These are phyloP conservation scores for Backusella circina DNA, from an alignment of 192 early-diverging fungal genomes.

Conservation along the genomic window DNA sequence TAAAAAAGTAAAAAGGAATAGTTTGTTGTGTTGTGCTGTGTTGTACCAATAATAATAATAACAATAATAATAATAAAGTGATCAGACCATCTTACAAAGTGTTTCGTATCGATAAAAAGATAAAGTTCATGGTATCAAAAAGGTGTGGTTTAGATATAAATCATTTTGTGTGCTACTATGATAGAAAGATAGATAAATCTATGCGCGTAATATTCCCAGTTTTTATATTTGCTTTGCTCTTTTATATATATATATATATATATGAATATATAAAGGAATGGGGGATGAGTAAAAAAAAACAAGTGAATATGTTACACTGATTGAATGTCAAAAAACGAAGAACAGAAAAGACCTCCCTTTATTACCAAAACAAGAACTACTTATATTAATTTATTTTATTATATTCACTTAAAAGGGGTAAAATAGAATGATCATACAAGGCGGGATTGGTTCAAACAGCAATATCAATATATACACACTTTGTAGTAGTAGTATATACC, in stretches of 20 bases:
- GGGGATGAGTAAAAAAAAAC: neutral
- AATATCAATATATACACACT: neutral
- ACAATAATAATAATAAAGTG: neutral
- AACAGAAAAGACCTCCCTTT: neutral
- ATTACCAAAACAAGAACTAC: neutral
- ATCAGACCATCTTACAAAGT: conserved; percentile 1
- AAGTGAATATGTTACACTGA: neutral
- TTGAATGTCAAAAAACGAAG: conserved; percentile 5
- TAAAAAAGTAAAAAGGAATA: neutral
- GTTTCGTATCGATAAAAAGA: neutral
- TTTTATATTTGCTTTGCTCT: too few relatives aligned
- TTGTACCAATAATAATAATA: neutral
- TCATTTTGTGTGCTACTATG: neutral
- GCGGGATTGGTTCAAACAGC: neutral
- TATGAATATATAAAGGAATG: neutral
- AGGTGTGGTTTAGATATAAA: neutral
- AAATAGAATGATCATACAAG: neutral
- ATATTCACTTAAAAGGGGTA: neutral
- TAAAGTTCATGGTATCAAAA: neutral
- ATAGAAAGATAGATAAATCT: too few relatives aligned
- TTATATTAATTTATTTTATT: neutral
- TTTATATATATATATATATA: neutral
- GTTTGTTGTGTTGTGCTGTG: neutral
- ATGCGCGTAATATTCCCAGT: too few relatives aligned
- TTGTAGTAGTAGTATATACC: neutral